Conservation (phyloP, 805 yeast genomes). For the Candida ipomoeae region DNA sequence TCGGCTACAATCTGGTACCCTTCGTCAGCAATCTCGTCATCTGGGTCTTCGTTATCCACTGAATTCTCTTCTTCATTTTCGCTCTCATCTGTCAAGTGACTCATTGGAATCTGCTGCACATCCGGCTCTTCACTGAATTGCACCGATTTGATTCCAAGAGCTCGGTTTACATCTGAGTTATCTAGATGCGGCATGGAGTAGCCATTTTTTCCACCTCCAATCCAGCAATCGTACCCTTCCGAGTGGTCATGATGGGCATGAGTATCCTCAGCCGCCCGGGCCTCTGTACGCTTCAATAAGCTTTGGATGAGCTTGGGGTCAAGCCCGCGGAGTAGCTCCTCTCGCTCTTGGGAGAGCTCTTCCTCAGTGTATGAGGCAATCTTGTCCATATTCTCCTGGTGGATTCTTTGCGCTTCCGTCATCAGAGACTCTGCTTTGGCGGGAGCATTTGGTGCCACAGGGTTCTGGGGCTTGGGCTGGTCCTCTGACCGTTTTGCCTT, state of each 20-base stretch:
- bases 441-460: too few species aligned
- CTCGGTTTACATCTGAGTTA: constrained; percentile 33
- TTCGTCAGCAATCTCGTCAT: constrained; percentile 36
- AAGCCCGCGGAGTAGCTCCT: constrained; percentile 61
- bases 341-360: constrained; percentile 60
- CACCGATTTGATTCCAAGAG: constrained; percentile 30
- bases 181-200: constrained; percentile 33
- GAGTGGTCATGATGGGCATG: constrained; percentile 31
- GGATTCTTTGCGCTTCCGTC: constrained; percentile 69
- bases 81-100: constrained; percentile 17
- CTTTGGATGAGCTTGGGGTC: constrained; percentile 66
- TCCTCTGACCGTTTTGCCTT: neutral
- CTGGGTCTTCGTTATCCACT: constrained; percentile 33
- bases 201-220: constrained; percentile 38
- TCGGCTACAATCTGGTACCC: constrained; percentile 40
- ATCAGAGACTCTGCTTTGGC: neutral
- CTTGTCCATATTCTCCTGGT: constrained; percentile 65
- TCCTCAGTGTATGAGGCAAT: constrained; percentile 59
- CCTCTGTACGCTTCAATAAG: constrained; percentile 53
- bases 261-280: constrained; percentile 31
- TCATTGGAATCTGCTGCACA: constrained; percentile 11
- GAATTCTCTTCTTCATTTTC: constrained; percentile 21
- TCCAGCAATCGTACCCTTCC: constrained; percentile 40
- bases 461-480: neutral
- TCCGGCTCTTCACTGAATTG: constrained; percentile 12